Percentiles rank a stretch among this genome's conserved stretches.
phyloP scores from a whole-genome alignment of 169 alveolate genomes.

The Eimeria necatrix region DNA sequence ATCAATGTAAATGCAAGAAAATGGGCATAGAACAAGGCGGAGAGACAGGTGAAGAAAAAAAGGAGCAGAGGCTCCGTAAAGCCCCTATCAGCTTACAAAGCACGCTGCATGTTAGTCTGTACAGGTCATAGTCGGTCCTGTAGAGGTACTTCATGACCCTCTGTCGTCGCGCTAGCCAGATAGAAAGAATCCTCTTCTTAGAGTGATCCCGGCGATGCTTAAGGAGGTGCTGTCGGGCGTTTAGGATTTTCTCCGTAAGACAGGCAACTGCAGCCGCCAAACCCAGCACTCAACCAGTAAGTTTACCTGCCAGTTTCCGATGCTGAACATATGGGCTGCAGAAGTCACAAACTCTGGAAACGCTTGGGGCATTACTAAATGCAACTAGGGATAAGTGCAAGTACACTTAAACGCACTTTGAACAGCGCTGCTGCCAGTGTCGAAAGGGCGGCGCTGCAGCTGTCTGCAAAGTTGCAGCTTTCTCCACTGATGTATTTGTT shows the following conservation, averaged over 20 bases:
- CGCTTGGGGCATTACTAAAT: not conserved
- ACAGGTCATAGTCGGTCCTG: slow-evolving; percentile 88
- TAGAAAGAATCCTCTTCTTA: slow-evolving; percentile 90
- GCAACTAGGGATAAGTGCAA: not conserved
- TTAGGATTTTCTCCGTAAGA: slow-evolving; percentile 90
- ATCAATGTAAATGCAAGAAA: no score
- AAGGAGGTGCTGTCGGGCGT: slow-evolving; percentile 90
- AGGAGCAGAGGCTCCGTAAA: not conserved
- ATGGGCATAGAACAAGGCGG: no score
- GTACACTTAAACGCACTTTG: slow-evolving; percentile 51
- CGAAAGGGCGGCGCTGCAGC: slow-evolving; percentile 75
- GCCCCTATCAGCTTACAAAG: slow-evolving; percentile 76
- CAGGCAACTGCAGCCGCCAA: slow-evolving; percentile 86
- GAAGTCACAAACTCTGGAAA: not conserved
- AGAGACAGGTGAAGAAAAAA: not conserved
- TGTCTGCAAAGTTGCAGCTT: slow-evolving; percentile 66
- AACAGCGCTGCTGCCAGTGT: slow-evolving; percentile 79
- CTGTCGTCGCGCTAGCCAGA: slow-evolving; percentile 89
- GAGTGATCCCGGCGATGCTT: slow-evolving; percentile 88
- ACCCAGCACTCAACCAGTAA: no score
- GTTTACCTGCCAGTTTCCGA: no score
- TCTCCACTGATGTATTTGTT: slow-evolving; percentile 66
- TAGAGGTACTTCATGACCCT: slow-evolving; percentile 90
- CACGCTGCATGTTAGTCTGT: slow-evolving; percentile 88
- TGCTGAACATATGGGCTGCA: not conserved